Base-by-base conservation (phyloP, 352 stramenopile species). In the Pythium chondricola region DNA sequence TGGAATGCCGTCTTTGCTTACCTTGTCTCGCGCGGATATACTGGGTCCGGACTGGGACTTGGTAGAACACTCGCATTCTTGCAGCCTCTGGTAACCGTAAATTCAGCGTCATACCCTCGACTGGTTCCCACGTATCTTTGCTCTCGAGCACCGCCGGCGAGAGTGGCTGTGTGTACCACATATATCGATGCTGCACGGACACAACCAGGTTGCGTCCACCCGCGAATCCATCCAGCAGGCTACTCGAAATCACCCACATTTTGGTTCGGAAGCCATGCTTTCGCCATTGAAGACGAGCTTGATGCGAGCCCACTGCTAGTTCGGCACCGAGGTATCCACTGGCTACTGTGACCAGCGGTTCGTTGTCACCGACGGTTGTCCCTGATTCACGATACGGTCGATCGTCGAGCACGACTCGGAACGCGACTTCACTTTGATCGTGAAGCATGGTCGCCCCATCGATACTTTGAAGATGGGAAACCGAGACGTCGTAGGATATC, bases 151-250 rank as follows among this genome's bases (percentile, higher is more conserved):
- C 64, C 0, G 68, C 56, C 0, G 55, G 40, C 3, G 39, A 63
- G 9, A 86, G 67, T 2, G 80, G 80, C 45, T 91, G 80, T 1
- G 55, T 65, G 62, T 75, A 58, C 80, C 80, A 87, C 11, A 91
- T 56, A 47, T 74, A 84, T 35, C 71, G 67, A 38, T 88, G 74
- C 43, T 86, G 73, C 1, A 73, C 77, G 3, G 76, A 88, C 17
- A 88, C 72, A 1, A 75, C 38, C 16, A 91, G 59, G 48, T 54
- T 83, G 6, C 76, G 57, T 10, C 80, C 76, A 10, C 80, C 80
- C 8, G 62, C 69, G 38, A 88, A 91, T 17, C 80, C 76, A 30
- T 91, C 74, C 33, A 91, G 49, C 6, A 84, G 46, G 32, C 71
- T 67, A 42, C 66, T 85, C 9, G 60, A 63, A 30, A 88, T 75